Percentiles rank a stretch among this genome's conserved stretches.
These are phyloP conservation scores for Tricholomella constricta DNA, from an alignment of 768 basidiomycete species.

Conservation along the genomic window DNA sequence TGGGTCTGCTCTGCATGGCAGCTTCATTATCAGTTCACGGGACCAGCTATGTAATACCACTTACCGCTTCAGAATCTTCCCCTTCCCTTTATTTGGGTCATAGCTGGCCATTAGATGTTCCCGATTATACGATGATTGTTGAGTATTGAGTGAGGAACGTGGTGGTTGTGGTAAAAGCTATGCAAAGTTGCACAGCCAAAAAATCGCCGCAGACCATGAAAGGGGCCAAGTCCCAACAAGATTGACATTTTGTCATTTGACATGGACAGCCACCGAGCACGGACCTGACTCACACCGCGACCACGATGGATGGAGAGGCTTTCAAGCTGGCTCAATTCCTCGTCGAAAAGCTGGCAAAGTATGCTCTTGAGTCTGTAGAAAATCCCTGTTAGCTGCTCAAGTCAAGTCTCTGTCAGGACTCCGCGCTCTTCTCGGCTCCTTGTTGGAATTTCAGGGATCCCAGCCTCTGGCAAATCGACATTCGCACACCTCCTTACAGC, in stretches of 20 bases:
- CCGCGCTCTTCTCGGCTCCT: conserved; percentile 51
- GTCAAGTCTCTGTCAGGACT: conserved; percentile 28
- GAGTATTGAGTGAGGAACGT: neutral
- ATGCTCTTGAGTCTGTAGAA: conserved; percentile 19
- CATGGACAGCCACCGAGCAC: conserved; percentile 1
- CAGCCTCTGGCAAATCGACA: conserved; percentile 87
- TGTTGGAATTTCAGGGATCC: conserved; percentile 75
- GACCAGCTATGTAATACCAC: neutral
- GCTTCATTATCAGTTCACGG: neutral
- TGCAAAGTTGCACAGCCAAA: conserved; percentile 8
- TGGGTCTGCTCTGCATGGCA: conserved; percentile 56
- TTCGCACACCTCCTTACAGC: conserved; percentile 62
- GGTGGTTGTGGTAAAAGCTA: conserved; percentile 2
- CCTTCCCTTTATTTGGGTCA: conserved; percentile 22
- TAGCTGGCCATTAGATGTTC: conserved; percentile 29
- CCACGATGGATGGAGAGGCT: conserved; percentile 42
- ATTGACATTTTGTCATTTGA: conserved; percentile 4
- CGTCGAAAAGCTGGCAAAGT: conserved; percentile 40
- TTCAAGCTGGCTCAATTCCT: conserved; percentile 39
- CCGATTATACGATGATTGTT: neutral
- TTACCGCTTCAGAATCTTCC: conserved; percentile 46
- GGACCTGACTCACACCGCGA: neutral
- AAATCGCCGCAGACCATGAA: conserved; percentile 5
- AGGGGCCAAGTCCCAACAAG: neutral
- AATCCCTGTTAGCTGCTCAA: neutral